These are phyloP conservation scores for Fusarium coicis DNA, from an alignment of 2,329 filamentous ascomycete species.

Conservation along the genomic window DNA sequence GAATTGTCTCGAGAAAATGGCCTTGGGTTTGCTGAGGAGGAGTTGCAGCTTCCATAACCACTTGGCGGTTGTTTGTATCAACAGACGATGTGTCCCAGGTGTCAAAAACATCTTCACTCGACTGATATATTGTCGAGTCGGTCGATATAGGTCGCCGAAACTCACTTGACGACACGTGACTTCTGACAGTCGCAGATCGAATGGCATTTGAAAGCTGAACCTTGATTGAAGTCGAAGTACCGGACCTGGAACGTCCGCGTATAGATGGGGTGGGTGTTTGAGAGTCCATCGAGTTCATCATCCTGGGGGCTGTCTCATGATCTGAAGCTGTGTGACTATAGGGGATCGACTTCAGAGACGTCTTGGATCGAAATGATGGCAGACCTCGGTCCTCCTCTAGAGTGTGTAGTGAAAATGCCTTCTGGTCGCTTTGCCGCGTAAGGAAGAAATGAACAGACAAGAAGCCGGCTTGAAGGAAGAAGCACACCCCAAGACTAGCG, in stretches of 20 bases:
- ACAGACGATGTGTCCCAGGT: slow-evolving; percentile 79
- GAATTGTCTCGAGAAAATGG: slow-evolving; percentile 76
- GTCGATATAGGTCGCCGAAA: slow-evolving; percentile 60
- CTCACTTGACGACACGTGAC: slow-evolving; percentile 60
- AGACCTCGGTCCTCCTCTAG: slow-evolving; percentile 38
- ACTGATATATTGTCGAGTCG: slow-evolving; percentile 55
- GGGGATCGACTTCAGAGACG: slow-evolving; percentile 60
- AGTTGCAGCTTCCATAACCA: slow-evolving; percentile 62
- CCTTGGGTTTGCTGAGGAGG: slow-evolving; percentile 56
- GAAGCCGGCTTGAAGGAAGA: slow-evolving; percentile 61
- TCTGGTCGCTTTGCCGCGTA: slow-evolving; percentile 44
- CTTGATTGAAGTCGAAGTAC: slow-evolving; percentile 45
- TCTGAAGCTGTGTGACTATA: slow-evolving; percentile 59
- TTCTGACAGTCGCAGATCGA: slow-evolving; percentile 68
- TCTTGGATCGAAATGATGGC: slow-evolving; percentile 40
- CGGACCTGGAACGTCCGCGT: slow-evolving; percentile 38
- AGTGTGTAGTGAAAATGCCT: slow-evolving; percentile 36
- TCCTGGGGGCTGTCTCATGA: slow-evolving; percentile 47
- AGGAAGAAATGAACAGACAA: slow-evolving; percentile 57
- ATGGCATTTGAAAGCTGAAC: slow-evolving; percentile 57
- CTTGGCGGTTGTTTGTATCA: slow-evolving; percentile 69
- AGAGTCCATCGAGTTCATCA: slow-evolving; percentile 50
- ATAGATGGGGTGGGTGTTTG: slow-evolving; percentile 58
- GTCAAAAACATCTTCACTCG: slow-evolving; percentile 73
- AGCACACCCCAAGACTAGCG: slow-evolving; percentile 57